Base-by-base conservation (phyloP, 495 filamentous ascomycete genomes). In the Tuber umbilicatum region DNA sequence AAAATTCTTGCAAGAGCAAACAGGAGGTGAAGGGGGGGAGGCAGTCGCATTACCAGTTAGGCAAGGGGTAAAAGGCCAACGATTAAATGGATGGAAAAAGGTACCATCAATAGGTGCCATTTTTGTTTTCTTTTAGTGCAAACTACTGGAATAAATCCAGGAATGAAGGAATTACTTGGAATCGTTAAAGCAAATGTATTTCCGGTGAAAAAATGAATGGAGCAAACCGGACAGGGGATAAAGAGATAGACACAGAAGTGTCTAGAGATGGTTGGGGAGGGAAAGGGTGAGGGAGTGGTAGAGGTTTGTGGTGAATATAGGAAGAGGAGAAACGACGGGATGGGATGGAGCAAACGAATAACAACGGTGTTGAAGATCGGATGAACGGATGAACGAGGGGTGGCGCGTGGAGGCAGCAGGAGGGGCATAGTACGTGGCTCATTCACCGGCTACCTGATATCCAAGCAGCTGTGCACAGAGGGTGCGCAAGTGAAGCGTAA, bases 1-100 rank as follows among this genome's bases (percentile, higher is more conserved):
- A 42, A 76, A 76, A 80, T 80, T 80, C 31, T 72, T 76, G 27
- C 74, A 69, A 40, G 73, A 76, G 43, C 55, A 68, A 35, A 40
- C 74, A 67, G 75, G 70, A 72, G 80, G 76, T 10, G 79, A 78
- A 38, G 73, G 72, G 37, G 80, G 27, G 67, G 77, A 75, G 39
- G 35, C 39, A 69, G 76, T 70, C 42, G 67, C 72, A 60, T 69
- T 70, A 5, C 77, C 74, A 70, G 75, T 70, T 41, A 74, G 74
- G 45, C 77, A 79, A 42, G 77, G 71, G 50, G 77, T 74, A 69
- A 81, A 81, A 5, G 80, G 80, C 80, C 80, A 81, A 50, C 80
- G 77, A 47, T 75, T 81, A 69, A 78, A 75, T 64, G 80, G 76
- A 64, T 81, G 81, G 72, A 76, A 79, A 60, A 76, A 68, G 31